Percentiles rank a stretch among this genome's conserved stretches.
phyloP scores from a whole-genome alignment of 2,329 filamentous ascomycete genomes.

The Monosporascus cannonballus region DNA sequence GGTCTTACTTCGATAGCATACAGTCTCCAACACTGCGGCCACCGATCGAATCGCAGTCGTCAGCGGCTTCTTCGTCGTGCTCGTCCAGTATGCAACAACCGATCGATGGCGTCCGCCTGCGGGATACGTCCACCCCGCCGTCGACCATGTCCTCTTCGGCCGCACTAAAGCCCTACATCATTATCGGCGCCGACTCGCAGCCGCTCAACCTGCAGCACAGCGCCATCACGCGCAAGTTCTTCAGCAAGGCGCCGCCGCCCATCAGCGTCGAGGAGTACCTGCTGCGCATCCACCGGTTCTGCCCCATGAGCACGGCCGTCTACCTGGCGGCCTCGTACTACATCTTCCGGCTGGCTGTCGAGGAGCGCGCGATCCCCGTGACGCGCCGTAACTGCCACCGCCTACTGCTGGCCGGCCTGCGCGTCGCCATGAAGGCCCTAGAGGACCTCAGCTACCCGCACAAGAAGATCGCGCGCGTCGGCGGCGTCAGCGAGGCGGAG shows the following conservation, averaged over 20 bases:
- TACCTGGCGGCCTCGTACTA: conserved; percentile 87
- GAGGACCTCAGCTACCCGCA: conserved; percentile 89
- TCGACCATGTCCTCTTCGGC: conserved; percentile 15
- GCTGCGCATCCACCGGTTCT: conserved; percentile 79
- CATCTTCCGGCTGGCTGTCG: conserved; percentile 74
- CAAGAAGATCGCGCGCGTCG: conserved; percentile 75
- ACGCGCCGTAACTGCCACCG: conserved; percentile 83
- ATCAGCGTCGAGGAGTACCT: conserved; percentile 83
- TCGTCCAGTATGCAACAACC: conserved; percentile 22
- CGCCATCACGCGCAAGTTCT: conserved; percentile 87
- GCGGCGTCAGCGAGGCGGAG: conserved; percentile 77
- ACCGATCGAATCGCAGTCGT: conserved; percentile 11
- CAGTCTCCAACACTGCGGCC: not conserved
- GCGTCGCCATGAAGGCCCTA: conserved; percentile 90
- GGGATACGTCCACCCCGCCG: conserved; percentile 25
- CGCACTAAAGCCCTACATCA: conserved; percentile 46
- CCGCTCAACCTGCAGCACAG: conserved; percentile 73
- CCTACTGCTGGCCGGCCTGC: conserved; percentile 72
- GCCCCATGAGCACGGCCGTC: conserved; percentile 88
- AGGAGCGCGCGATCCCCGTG: conserved; percentile 72
- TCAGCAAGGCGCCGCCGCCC: conserved; percentile 78
- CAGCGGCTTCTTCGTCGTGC: conserved; percentile 13
- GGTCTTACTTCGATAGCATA: conserved; percentile 12
- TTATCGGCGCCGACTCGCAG: conserved; percentile 64
- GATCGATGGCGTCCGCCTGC: conserved; percentile 51